Percentiles rank a stretch among this genome's conserved stretches.
These are phyloP conservation scores for Dictyostelium firmibasis DNA, from an alignment of 78 protist species.

Conservation along the genomic window DNA sequence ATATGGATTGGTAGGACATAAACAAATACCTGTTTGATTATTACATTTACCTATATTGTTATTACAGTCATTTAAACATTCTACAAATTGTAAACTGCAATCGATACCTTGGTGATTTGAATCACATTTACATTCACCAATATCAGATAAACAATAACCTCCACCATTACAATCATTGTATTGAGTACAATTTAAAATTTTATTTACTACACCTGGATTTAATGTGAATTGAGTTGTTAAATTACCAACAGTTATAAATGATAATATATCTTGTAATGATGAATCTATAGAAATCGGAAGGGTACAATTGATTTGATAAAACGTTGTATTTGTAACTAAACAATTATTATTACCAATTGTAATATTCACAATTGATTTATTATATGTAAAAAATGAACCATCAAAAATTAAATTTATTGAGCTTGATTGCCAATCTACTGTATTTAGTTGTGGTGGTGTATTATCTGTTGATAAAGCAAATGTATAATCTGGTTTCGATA, in stretches of 20 bases:
- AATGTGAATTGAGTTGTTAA: conserved; percentile 2
- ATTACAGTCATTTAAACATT: background rate
- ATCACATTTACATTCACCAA: background rate
- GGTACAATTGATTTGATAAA: background rate
- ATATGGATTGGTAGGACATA: background rate
- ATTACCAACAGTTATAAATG: background rate
- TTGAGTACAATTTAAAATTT: background rate
- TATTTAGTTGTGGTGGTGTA: background rate
- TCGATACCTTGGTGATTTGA: background rate
- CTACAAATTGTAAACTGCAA: background rate
- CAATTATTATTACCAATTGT: background rate
- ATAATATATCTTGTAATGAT: background rate
- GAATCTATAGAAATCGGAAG: background rate
- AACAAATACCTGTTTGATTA: background rate
- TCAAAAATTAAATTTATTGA: background rate
- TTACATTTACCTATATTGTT: background rate
- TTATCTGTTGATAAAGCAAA: background rate
- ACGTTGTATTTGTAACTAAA: background rate
- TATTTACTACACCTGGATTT: background rate
- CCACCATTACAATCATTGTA: background rate
- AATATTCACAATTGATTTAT: background rate
- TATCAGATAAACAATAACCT: background rate
- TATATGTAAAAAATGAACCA: background rate
- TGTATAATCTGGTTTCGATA: background rate
- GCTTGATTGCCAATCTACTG: background rate